Evolutionary conservation across 306 rosid species (phyloP), one percentile per base, ranked within the genome.

Genomic region (Pyrus betulifolia): DNA sequence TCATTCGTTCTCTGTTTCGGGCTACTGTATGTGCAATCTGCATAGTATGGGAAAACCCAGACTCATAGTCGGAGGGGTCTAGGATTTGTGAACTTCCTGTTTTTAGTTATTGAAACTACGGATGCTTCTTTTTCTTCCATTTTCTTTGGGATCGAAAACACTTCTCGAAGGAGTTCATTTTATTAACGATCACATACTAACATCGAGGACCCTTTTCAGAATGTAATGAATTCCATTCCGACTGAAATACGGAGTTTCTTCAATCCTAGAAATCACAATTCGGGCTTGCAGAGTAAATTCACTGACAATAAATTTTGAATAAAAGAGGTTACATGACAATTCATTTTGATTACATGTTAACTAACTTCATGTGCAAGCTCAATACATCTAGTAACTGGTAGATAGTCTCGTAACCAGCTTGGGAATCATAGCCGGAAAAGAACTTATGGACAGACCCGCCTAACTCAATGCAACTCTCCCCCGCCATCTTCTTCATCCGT

Each of bases 401-500:
- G 7, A 92, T 77, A 70, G 23, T 71, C 51, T 57, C 74, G 77
- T 72, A 65, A 18, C 84, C 83, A 5, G 83, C 69, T 19, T 65
- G 71, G 77, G 83, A 69, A 79, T 87, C 87, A 86, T 76, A 86
- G 65, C 98, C 96, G 3, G 93, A 91, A 14, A 87, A 83, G 84
- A 94, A 94, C 54, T 79, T 84, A 66, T 77, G 80, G 80, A 89
- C 59, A 17, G 87, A 86, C 11, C 96, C 97, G 27, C 91, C 93
- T 62, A 88, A 71, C 79, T 89, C 96, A 38, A 92, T 71, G 70
- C 90, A 83, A 73, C 98, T 92, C 87, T 89, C 95, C 74, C 97
- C 97, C 1, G 97, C 96, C 82, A 81, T 79, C 87, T 92, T 95
- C 87, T 86, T 95, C 82, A 92, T 69, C 30, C 96, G 78, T 74